Evolutionary conservation across 2,329 filamentous ascomycete genomes (phyloP).

Genomic region (Cercospora janseana): DNA sequence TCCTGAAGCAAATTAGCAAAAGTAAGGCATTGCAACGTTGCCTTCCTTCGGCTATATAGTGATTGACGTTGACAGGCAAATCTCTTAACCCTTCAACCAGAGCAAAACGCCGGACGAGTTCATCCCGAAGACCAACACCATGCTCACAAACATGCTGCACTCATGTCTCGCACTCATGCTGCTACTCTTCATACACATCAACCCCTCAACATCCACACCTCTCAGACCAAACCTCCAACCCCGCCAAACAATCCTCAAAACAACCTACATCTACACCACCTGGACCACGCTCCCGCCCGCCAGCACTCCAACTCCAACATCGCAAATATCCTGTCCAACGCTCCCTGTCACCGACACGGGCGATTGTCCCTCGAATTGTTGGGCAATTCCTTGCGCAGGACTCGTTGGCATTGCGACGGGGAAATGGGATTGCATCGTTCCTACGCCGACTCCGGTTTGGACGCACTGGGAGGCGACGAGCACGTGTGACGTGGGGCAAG

Average conservation of each 20-base stretch:
- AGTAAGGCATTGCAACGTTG: too few relatives aligned
- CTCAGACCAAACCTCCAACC: background rate
- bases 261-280: constrained; percentile 33
- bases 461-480: constrained; percentile 17
- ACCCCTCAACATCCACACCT: background rate
- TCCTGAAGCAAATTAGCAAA: too few relatives aligned
- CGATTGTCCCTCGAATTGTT: constrained; percentile 19
- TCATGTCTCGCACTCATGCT: too few relatives aligned
- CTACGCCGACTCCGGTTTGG: constrained; percentile 3
- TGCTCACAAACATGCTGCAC: too few relatives aligned
- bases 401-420: constrained; percentile 19
- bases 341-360: constrained; percentile 3
- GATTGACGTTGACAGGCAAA: too few relatives aligned
- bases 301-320: background rate
- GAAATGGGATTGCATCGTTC: constrained; percentile 13
- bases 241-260: constrained; percentile 37
- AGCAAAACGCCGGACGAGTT: too few relatives aligned
- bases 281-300: constrained; percentile 25
- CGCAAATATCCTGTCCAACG: constrained; percentile 6
- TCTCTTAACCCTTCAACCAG: too few relatives aligned
- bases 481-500: constrained; percentile 12
- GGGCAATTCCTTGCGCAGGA: constrained; percentile 10
- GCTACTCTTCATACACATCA: background rate
- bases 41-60: too few relatives aligned
- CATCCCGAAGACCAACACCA: too few relatives aligned